Evolutionary conservation across 148 eudicot genomes (phyloP), one percentile per base, ranked within the genome.

Genomic region (Rhododendron molle): DNA sequence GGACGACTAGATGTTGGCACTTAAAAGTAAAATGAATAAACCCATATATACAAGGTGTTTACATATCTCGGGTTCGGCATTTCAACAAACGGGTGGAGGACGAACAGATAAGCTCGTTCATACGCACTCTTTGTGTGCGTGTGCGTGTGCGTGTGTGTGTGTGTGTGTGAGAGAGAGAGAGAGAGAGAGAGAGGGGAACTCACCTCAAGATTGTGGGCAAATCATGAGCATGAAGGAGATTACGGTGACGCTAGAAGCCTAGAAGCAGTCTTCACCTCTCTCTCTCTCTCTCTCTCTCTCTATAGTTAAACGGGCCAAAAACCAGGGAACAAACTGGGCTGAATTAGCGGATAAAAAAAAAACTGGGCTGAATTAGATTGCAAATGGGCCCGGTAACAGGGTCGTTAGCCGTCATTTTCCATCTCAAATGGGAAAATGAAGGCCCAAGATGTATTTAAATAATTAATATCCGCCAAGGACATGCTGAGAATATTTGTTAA

Each of bases 21-120:
- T 21, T 21, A 1, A 30, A 44, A 43, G 49, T 76, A 23, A 77
- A 43, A 15, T 0, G 52, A 20, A 44, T n/a, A 40, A 43, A 77
- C 47, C 80, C 44, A 21, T 20, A 34, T 10, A 8, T 7, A 21
- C 46, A 20, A 36, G 26, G 46, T 40, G 78, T 74, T 32, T 21
- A 36, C 20, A 74, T 76, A 7, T 79, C 30, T 5, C 30, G 7
- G 28, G 18, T 32, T 32, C 11, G 78, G 32, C 77, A 43, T 83
- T 67, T 83, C n/a, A 83, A 23, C 84, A 83, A 83, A 83, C 77
- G 46, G n/a, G 40, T 83, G 77, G 84, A 38, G 73, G 7, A 30
- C 77, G 49, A 82, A 44, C 10, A 62, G 32, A 3, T 4, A 15
- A 52, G 82, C 82, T 20, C 49, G 43, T 40, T 38, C 49, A 38